A percentile compares a stretch with the other conserved stretches of the same genome.
phyloP scores from a whole-genome alignment of 768 basidiomycete species.

The Guyanaporus albipodus region DNA sequence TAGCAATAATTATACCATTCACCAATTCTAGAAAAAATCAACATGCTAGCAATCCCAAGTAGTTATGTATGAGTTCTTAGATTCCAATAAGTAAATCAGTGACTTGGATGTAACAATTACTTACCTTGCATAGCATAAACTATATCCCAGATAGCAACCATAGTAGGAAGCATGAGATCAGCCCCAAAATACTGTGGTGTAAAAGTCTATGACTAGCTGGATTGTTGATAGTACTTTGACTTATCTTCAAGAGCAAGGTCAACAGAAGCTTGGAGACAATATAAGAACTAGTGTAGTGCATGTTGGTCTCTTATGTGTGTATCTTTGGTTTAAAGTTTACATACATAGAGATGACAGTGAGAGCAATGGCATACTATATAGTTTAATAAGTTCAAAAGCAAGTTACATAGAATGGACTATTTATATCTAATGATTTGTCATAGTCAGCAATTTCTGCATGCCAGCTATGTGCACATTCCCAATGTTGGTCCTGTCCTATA shows the following conservation, averaged over 20 bases:
- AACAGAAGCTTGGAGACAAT: constrained; percentile 59
- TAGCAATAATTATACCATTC: constrained; percentile 46
- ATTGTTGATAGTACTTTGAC: neutral
- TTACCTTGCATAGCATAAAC: constrained; percentile 57
- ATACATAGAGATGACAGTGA: constrained; percentile 29
- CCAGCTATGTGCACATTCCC: constrained; percentile 60
- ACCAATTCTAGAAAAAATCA: constrained; percentile 49
- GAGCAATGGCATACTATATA: constrained; percentile 33
- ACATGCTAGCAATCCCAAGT: constrained; percentile 49
- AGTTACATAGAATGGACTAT: neutral
- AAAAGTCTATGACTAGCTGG: neutral
- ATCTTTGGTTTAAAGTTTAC: neutral
- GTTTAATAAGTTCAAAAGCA: neutral
- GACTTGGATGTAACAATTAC: neutral
- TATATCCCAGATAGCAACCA: constrained; percentile 69
- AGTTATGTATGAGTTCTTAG: constrained; percentile 41
- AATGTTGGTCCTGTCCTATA: constrained; percentile 42
- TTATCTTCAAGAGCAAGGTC: constrained; percentile 51
- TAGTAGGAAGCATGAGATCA: constrained; percentile 56
- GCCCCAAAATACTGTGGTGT: constrained; percentile 41
- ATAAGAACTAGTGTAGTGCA: constrained; percentile 44
- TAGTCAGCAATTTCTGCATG: constrained; percentile 46
- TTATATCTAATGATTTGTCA: constrained; percentile 23
- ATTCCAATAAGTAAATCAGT: neutral
- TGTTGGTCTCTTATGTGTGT: constrained; percentile 5